Conservation (phyloP, 768 basidiomycete species). For the Lactifluus pinguis region DNA sequence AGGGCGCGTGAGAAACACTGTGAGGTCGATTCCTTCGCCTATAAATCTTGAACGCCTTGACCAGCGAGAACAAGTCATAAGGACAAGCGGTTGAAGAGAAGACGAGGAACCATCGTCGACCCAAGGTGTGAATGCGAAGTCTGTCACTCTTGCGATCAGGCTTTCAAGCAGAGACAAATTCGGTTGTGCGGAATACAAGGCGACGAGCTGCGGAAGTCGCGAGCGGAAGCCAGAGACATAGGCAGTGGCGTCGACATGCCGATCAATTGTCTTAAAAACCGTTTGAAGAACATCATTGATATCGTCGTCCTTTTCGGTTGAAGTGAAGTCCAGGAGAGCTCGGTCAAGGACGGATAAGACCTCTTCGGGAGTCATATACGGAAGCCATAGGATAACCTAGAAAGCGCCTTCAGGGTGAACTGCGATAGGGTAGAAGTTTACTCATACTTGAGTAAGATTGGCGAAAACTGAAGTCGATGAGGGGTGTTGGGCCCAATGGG, state of each 20-base stretch:
- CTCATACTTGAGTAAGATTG: constrained; percentile 6
- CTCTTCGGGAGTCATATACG: constrained; percentile 37
- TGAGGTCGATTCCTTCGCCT: constrained; percentile 23
- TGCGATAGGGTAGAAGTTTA: too few species aligned
- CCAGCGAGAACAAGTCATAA: constrained; percentile 8
- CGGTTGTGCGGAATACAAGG: constrained; percentile 7
- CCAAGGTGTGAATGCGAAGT: not conserved
- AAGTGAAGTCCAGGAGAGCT: not conserved
- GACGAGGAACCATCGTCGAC: constrained; percentile 5
- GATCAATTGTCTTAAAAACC: constrained; percentile 8
- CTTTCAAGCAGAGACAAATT: constrained; percentile 1
- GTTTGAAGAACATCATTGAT: constrained; percentile 1
- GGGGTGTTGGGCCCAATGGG: constrained; percentile 15
- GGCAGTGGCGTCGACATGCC: not conserved
- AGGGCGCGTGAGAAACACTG: constrained; percentile 33
- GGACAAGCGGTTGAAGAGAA: constrained; percentile 6
- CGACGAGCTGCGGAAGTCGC: constrained; percentile 9
- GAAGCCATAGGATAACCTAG: constrained; percentile 41
- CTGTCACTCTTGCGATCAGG: constrained; percentile 7
- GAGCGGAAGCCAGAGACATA: not conserved
- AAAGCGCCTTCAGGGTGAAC: not conserved
- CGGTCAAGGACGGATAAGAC: constrained; percentile 39
- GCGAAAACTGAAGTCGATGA: not conserved
- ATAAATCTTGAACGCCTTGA: not conserved
- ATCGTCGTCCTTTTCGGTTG: not conserved